Base-by-base conservation (phyloP, 2,329 filamentous ascomycete species). In the Cercospora sp. region DNA sequence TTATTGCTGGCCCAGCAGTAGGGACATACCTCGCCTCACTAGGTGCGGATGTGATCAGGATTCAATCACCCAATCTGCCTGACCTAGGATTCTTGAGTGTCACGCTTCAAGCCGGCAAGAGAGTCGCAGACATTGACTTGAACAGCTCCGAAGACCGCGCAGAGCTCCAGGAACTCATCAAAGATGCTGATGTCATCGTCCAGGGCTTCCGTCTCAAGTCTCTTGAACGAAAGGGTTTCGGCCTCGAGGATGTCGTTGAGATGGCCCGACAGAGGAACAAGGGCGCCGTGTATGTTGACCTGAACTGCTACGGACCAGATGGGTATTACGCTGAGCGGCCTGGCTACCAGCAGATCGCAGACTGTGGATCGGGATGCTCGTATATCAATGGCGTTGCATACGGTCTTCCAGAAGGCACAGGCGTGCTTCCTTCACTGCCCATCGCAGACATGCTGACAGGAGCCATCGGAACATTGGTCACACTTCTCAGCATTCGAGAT, bases 241-340 rank as follows among this genome's bases (percentile, higher is more conserved):
- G 69, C 10, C 61, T 71, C 10, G 64, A 68, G 4, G 69, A 72
- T 16, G 63, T 71, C 30, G 53, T 72, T 12, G 64, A 70, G 55
- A 83, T 84, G 67, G 64, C 69, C 7, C 65, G 62, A 20, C 68
- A 73, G 65, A 68, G 60, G 60, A 79, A 80, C 0, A 75, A 78
- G 20, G 83, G 83, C 0, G 77, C 85, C 20, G 78, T 86, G 16
- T 81, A 84, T 57, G 80, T 83, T 3, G 75, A 82, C 3, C 84
- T 86, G 75, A 85, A 86, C 70, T 86, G 83, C 73, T 87, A 85
- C 67, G 85, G 85, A 0, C 85, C 81, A 77, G 72, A 84, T 60
- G 84, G 84, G 0, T 82, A 82, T 0, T 84, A 82, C 80, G 74
- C 76, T 4, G 76, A 81, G 31, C 76, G 84, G 7, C 82, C 78